phyloP scores from a whole-genome alignment of 371 early-diverging fungal species.

The Mucor piriformis region DNA sequence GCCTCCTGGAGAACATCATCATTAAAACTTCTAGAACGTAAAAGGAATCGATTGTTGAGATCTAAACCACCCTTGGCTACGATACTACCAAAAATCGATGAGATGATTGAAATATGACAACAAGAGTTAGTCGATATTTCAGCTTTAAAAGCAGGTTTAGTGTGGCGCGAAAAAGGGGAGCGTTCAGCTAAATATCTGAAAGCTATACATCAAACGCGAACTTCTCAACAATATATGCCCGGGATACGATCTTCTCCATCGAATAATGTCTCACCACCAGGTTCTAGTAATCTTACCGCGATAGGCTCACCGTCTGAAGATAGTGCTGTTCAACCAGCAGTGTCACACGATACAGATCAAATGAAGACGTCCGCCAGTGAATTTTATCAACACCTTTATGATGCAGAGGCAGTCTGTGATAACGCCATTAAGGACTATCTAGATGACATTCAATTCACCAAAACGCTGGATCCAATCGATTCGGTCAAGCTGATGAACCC shows the following conservation, averaged over 20 bases:
- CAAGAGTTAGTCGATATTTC: not conserved
- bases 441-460: not conserved
- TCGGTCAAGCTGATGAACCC: not conserved
- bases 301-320: too few relatives aligned
- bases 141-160: not conserved
- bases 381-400: not conserved
- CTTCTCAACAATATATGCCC: not conserved
- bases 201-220: slow-evolving; percentile 1
- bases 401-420: not conserved
- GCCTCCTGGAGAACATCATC: not conserved
- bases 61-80: not conserved
- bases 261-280: not conserved
- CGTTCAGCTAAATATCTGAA: not conserved
- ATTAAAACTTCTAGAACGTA: not conserved
- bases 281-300: too few relatives aligned
- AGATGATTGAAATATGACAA: not conserved
- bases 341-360: not conserved
- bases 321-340: not conserved
- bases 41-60: not conserved
- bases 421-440: not conserved
- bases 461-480: not conserved
- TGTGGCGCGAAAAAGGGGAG: slow-evolving; percentile 4
- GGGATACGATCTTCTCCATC: not conserved
- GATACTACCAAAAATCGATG: not conserved
- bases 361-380: not conserved